These are phyloP conservation scores for Cokeromyces recurvatus DNA, from an alignment of 371 early-diverging fungal species.

Conservation along the genomic window DNA sequence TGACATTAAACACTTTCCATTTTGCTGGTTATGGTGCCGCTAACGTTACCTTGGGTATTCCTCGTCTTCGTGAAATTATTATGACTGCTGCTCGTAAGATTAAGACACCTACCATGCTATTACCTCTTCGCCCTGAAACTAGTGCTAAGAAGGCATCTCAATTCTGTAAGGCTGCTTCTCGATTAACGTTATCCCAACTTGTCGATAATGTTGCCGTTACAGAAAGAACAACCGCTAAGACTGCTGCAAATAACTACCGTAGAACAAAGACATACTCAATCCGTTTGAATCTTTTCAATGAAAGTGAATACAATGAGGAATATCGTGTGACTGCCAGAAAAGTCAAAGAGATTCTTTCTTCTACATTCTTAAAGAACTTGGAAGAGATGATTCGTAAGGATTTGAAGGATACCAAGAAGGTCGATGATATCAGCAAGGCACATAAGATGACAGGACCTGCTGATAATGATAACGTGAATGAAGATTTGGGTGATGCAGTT, in stretches of 20 bases:
- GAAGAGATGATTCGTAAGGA: slow-evolving; percentile 60
- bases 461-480: slow-evolving; percentile 24
- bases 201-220: slow-evolving; percentile 76
- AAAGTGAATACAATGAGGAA: slow-evolving; percentile 72
- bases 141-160: slow-evolving; percentile 50
- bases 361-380: slow-evolving; percentile 65
- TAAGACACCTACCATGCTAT: slow-evolving; percentile 94
- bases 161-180: slow-evolving; percentile 62
- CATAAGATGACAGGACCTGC: slow-evolving; percentile 21
- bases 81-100: slow-evolving; percentile 97
- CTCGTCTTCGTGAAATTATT: slow-evolving; percentile 99
- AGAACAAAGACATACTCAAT: slow-evolving; percentile 73
- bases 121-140: slow-evolving; percentile 71
- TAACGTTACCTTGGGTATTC: slow-evolving; percentile 99
- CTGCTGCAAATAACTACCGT: slow-evolving; percentile 41
- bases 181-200: slow-evolving; percentile 76
- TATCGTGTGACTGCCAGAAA: slow-evolving; percentile 67
- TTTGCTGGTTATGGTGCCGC: slow-evolving; percentile 99
- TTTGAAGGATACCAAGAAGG: slow-evolving; percentile 57
- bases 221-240: slow-evolving; percentile 53
- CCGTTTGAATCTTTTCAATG: slow-evolving; percentile 79
- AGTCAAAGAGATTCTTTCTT: slow-evolving; percentile 72
- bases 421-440: slow-evolving; percentile 38
- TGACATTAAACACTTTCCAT: slow-evolving; percentile 99
- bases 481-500: slow-evolving; percentile 48